phyloP scores from a whole-genome alignment of 2,329 filamentous ascomycete genomes.

The Pseudodiploospora longispora region DNA sequence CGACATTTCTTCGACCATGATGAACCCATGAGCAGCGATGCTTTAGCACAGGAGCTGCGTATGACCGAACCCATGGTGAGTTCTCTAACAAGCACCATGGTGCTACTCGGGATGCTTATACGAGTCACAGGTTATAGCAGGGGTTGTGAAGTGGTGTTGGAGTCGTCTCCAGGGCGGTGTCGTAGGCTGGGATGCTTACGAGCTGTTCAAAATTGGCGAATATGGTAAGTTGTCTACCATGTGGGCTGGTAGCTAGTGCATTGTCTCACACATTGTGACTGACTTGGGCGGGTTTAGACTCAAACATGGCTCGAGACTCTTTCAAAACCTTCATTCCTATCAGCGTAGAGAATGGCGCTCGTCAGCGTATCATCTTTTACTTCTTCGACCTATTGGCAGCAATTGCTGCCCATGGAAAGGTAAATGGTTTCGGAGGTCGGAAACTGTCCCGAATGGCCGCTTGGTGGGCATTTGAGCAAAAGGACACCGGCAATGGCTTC shows the following conservation, averaged over 20 bases:
- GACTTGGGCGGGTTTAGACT: slow-evolving; percentile 51
- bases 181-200: slow-evolving; percentile 95
- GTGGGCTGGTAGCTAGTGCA: background rate
- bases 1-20: slow-evolving; percentile 80
- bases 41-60: slow-evolving; percentile 75
- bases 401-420: slow-evolving; percentile 86
- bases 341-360: slow-evolving; percentile 78
- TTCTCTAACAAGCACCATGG: slow-evolving; percentile 1
- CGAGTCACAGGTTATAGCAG: slow-evolving; percentile 67
- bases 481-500: slow-evolving; percentile 80
- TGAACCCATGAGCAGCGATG: slow-evolving; percentile 56
- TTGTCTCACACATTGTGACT: slow-evolving; percentile 9
- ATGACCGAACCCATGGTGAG: slow-evolving; percentile 89
- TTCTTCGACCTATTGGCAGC: slow-evolving; percentile 92
- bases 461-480: slow-evolving; percentile 97
- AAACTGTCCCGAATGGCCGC: slow-evolving; percentile 93
- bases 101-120: slow-evolving; percentile 14
- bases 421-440: slow-evolving; percentile 83
- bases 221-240: slow-evolving; percentile 51
- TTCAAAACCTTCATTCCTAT: slow-evolving; percentile 96
- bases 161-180: slow-evolving; percentile 83
- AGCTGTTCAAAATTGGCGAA: slow-evolving; percentile 91
- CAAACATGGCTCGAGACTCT: slow-evolving; percentile 80
- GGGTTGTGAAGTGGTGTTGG: slow-evolving; percentile 98
- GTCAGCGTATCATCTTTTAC: slow-evolving; percentile 84